A percentile compares a stretch with the other conserved stretches of the same genome.
phyloP scores from a whole-genome alignment of 1,139 yeast species.

The Geotrichum histeridarum region DNA sequence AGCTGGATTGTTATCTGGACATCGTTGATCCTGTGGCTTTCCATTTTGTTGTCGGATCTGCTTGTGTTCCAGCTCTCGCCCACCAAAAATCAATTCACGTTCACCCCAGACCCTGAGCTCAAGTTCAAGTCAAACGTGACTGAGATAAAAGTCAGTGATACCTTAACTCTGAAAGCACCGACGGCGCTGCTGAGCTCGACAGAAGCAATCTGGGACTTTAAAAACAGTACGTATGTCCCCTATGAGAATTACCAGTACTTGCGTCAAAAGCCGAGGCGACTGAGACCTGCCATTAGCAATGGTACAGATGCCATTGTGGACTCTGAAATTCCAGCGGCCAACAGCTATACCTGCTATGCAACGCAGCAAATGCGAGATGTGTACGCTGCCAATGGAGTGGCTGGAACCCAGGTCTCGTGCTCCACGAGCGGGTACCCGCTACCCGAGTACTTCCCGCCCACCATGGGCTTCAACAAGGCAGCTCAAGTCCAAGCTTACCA shows the following conservation, averaged over 20 bases:
- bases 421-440: no score
- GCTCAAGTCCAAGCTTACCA: background rate
- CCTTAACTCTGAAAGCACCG: background rate
- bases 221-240: background rate
- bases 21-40: background rate
- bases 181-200: background rate
- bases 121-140: no score
- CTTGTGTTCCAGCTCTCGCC: slow-evolving; percentile 1
- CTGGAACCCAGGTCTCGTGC: background rate
- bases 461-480: background rate
- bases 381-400: background rate
- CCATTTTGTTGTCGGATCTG: background rate
- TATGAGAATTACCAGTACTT: background rate
- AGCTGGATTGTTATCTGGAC: background rate
- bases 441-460: background rate
- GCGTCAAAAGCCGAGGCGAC: background rate
- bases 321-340: no score
- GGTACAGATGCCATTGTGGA: no score
- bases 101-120: background rate
- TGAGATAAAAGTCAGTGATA: background rate
- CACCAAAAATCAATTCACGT: background rate
- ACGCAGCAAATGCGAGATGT: no score
- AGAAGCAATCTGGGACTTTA: background rate
- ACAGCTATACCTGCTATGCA: no score
- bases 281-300: background rate